Percentiles rank a stretch among this genome's conserved stretches.
phyloP scores from a whole-genome alignment of 371 early-diverging fungal species.

The Syncephalis plumigaleata region DNA sequence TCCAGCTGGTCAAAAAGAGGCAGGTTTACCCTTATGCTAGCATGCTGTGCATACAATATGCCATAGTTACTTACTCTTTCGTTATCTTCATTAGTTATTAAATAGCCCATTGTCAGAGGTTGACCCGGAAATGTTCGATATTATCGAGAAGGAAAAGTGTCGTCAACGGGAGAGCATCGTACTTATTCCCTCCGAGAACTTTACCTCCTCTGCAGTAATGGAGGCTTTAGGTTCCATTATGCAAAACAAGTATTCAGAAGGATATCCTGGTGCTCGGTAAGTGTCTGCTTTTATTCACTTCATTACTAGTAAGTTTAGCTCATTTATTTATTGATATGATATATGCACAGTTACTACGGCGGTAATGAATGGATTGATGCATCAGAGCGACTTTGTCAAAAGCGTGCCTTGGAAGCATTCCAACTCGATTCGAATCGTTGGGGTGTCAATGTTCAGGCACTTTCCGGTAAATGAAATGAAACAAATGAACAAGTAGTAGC shows the following conservation, averaged over 20 bases:
- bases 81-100: too few relatives aligned
- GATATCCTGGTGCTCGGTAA: slow-evolving; percentile 88
- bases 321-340: background rate
- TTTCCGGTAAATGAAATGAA: slow-evolving; percentile 46
- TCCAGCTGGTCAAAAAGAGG: too few relatives aligned
- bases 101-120: slow-evolving; percentile 43
- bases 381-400: slow-evolving; percentile 90
- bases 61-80: too few relatives aligned
- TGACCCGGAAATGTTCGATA: slow-evolving; percentile 89
- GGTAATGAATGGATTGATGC: slow-evolving; percentile 97
- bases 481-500: background rate
- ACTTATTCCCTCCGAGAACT: slow-evolving; percentile 98
- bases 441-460: slow-evolving; percentile 98
- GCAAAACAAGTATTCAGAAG: slow-evolving; percentile 99
- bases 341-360: slow-evolving; percentile 78
- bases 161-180: slow-evolving; percentile 89
- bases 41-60: too few relatives aligned
- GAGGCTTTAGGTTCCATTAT: slow-evolving; percentile 93
- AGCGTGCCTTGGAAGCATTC: slow-evolving; percentile 92
- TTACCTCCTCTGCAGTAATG: slow-evolving; percentile 93
- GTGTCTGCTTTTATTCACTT: background rate
- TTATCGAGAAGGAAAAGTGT: slow-evolving; percentile 91
- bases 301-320: background rate
- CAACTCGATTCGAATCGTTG: slow-evolving; percentile 72
- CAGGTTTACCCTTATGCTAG: too few relatives aligned